Conservation (phyloP, 495 filamentous ascomycete genomes). For the Hypoxylon trugodes region DNA sequence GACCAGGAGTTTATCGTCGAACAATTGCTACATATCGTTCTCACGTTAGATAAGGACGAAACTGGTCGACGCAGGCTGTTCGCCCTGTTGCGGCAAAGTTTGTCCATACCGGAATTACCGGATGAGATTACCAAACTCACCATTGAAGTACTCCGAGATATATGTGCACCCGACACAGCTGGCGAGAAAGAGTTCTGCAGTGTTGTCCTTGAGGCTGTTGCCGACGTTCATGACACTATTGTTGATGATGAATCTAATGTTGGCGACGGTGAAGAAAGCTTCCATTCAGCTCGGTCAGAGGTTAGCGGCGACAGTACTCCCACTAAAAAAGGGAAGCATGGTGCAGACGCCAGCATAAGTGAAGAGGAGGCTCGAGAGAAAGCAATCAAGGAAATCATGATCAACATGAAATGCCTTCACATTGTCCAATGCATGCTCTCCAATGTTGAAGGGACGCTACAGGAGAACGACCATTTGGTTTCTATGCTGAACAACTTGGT, state of each 20-base stretch:
- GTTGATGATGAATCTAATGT: slow-evolving; percentile 64
- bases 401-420: slow-evolving; percentile 98
- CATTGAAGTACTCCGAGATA: slow-evolving; percentile 79
- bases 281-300: slow-evolving; percentile 89
- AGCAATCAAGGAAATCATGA: slow-evolving; percentile 86
- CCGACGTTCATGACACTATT: slow-evolving; percentile 94
- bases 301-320: slow-evolving; percentile 71
- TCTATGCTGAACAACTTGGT: slow-evolving; percentile 97
- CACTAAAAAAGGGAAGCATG: slow-evolving; percentile 56
- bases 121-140: slow-evolving; percentile 91
- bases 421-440: slow-evolving; percentile 98
- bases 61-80: slow-evolving; percentile 96
- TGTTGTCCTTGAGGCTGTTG: slow-evolving; percentile 89
- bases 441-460: slow-evolving; percentile 84
- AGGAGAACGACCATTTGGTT: slow-evolving; percentile 85
- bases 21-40: slow-evolving; percentile 90
- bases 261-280: slow-evolving; percentile 80
- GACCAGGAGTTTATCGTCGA: slow-evolving; percentile 95
- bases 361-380: slow-evolving; percentile 82
- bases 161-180: slow-evolving; percentile 77
- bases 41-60: slow-evolving; percentile 94
- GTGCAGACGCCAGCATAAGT: slow-evolving; percentile 61
- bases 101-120: slow-evolving; percentile 86
- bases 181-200: slow-evolving; percentile 94
- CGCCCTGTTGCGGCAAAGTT: slow-evolving; percentile 79